These are phyloP conservation scores for Polygonum maritimum DNA, from an alignment of 148 eudicot genomes.

Conservation along the genomic window DNA sequence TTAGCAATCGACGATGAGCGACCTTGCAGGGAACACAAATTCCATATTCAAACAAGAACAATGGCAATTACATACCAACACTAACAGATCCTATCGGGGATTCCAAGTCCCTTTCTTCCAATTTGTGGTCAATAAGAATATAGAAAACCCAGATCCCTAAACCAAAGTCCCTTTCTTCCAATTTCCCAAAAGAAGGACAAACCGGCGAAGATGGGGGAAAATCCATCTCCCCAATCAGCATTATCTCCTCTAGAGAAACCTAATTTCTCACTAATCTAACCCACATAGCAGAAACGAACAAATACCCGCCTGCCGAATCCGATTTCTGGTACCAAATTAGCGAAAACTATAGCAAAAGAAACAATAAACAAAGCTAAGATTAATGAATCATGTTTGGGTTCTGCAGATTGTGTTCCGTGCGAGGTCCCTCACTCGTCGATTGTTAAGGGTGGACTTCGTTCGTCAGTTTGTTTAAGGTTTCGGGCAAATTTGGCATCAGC, in stretches of 20 bases:
- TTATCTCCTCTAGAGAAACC: background rate
- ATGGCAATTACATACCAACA: background rate
- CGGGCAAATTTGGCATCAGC: too few relatives aligned
- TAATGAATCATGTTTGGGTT: too few relatives aligned
- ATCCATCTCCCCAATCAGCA: slow-evolving; percentile 2
- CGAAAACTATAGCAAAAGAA: background rate
- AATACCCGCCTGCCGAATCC: background rate
- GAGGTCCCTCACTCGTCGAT: too few relatives aligned
- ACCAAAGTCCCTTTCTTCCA: background rate
- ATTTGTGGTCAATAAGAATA: background rate
- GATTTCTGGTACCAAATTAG: background rate
- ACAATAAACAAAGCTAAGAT: background rate
- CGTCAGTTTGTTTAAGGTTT: too few relatives aligned
- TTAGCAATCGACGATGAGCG: too few relatives aligned
- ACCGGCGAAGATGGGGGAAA: background rate
- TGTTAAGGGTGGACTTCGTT: too few relatives aligned
- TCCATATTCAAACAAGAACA: background rate
- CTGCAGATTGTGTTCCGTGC: too few relatives aligned
- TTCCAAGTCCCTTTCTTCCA: background rate
- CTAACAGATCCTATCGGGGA: background rate
- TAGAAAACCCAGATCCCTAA: slow-evolving; percentile 2
- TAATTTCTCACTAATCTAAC: background rate
- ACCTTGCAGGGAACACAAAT: too few relatives aligned
- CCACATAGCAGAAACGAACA: background rate
- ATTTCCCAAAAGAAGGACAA: background rate